A percentile compares a stretch with the other conserved stretches of the same genome.
phyloP scores from a whole-genome alignment of 768 basidiomycete genomes.

The Lentinula raphanica region DNA sequence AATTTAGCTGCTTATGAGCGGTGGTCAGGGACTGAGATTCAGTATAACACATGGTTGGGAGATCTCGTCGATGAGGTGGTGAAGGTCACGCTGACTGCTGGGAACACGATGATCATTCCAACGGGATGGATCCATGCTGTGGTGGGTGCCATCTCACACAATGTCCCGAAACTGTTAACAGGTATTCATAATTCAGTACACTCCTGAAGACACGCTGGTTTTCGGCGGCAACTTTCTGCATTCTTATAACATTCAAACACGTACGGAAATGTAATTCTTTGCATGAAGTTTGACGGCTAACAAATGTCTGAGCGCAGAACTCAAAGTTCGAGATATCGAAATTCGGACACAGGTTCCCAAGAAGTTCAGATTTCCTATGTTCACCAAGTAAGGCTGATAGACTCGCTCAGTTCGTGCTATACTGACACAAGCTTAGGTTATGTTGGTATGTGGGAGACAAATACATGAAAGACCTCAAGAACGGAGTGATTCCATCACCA shows the following conservation, averaged over 20 bases:
- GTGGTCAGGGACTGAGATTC: slow-evolving; percentile 91
- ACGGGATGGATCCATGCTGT: slow-evolving; percentile 99
- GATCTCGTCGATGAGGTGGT: slow-evolving; percentile 89
- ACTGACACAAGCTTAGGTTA: slow-evolving; percentile 40
- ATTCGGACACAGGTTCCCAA: slow-evolving; percentile 89
- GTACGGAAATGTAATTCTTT: too few species aligned
- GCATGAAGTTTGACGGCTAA: not conserved
- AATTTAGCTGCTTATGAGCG: slow-evolving; percentile 88
- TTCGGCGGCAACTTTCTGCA: slow-evolving; percentile 98
- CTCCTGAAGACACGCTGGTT: slow-evolving; percentile 87
- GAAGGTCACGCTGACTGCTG: slow-evolving; percentile 69
- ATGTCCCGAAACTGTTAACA: not conserved
- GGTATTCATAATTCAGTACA: slow-evolving; percentile 55
- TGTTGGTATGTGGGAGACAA: slow-evolving; percentile 91
- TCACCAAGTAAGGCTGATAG: slow-evolving; percentile 49
- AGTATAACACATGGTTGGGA: slow-evolving; percentile 86
- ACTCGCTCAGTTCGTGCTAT: not conserved
- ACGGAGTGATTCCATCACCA: slow-evolving; percentile 27
- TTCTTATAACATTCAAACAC: slow-evolving; percentile 82
- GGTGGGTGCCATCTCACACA: slow-evolving; percentile 40
- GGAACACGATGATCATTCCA: slow-evolving; percentile 92
- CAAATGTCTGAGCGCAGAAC: slow-evolving; percentile 44
- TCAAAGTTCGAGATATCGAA: slow-evolving; percentile 87
- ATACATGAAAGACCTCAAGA: slow-evolving; percentile 67
- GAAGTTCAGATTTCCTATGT: slow-evolving; percentile 83